Percentiles rank a stretch among this genome's conserved stretches.
Evolutionary conservation across 768 basidiomycete species (phyloP).

Genomic region (Mrakia gelida): DNA sequence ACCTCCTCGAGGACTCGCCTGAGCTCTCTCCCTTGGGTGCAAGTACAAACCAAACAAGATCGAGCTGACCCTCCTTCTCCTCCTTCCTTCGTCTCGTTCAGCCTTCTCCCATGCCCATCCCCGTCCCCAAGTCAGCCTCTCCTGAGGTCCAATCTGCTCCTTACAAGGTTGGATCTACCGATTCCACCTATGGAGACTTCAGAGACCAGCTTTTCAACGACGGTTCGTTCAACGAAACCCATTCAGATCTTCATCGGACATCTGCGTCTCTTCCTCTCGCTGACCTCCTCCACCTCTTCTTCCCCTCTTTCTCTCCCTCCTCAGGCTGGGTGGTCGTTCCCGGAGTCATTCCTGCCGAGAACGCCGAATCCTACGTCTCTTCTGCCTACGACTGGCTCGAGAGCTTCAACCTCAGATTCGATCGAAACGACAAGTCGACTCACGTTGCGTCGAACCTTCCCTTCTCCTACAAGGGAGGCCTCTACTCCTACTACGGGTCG

Average conservation of each 20-base stretch:
- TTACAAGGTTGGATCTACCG: background rate
- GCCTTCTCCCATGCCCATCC: background rate
- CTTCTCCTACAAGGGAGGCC: conserved; percentile 33
- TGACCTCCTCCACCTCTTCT: background rate
- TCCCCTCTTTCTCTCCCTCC: no score
- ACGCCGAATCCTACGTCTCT: conserved; percentile 35
- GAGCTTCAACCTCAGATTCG: conserved; percentile 37
- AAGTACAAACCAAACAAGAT: background rate
- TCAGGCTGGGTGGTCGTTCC: conserved; percentile 14
- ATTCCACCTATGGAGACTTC: conserved; percentile 20
- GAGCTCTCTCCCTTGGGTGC: accelerated
- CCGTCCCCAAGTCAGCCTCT: background rate
- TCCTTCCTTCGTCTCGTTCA: background rate
- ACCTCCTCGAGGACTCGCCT: background rate
- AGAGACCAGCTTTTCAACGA: conserved; percentile 26
- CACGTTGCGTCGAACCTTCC: conserved; percentile 13
- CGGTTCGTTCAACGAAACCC: background rate
- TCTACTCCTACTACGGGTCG: conserved; percentile 34
- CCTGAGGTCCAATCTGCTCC: background rate
- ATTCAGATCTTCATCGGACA: background rate
- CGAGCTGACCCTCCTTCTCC: background rate
- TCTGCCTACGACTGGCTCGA: conserved; percentile 37
- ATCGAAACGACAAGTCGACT: conserved; percentile 37
- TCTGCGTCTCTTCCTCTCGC: background rate
- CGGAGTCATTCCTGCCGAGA: conserved; percentile 29